These are phyloP conservation scores for Polychaeton citri DNA, from an alignment of 2,329 filamentous ascomycete species.

Conservation along the genomic window DNA sequence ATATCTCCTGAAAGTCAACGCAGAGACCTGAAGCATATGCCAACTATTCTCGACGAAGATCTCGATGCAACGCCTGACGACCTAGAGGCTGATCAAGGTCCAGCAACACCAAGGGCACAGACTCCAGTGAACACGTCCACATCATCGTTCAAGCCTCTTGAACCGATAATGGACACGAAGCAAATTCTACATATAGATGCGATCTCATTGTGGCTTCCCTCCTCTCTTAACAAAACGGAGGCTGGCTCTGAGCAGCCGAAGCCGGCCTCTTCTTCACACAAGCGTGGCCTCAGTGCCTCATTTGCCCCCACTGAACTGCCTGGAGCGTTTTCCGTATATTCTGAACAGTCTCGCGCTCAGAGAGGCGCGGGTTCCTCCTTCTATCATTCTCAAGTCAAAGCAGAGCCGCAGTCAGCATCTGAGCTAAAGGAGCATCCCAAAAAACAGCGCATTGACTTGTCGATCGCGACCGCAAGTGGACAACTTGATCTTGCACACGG, in stretches of 20 bases:
- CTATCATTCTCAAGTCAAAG: background rate
- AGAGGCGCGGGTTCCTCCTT: background rate
- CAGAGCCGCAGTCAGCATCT: too few species aligned
- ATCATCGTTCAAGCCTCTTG: too few species aligned
- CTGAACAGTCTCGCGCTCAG: background rate
- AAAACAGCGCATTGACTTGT: too few species aligned
- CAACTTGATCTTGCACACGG: background rate
- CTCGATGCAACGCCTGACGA: background rate
- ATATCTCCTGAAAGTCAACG: background rate
- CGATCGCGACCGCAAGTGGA: background rate
- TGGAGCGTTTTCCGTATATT: conserved; percentile 1
- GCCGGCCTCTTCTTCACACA: too few species aligned
- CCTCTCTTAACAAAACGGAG: background rate
- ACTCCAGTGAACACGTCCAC: background rate
- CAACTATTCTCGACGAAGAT: background rate
- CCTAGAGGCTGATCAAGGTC: background rate
- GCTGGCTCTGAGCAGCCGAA: too few species aligned
- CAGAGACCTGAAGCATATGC: background rate
- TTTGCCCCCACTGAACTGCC: background rate
- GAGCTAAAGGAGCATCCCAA: too few species aligned
- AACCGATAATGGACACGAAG: too few species aligned
- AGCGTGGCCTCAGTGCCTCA: background rate
- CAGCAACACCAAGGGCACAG: conserved; percentile 10
- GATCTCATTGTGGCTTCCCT: conserved; percentile 25
- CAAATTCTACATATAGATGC: conserved; percentile 19